Conservation (phyloP, 305 asterid genomes). For the Salvia sclarea region DNA sequence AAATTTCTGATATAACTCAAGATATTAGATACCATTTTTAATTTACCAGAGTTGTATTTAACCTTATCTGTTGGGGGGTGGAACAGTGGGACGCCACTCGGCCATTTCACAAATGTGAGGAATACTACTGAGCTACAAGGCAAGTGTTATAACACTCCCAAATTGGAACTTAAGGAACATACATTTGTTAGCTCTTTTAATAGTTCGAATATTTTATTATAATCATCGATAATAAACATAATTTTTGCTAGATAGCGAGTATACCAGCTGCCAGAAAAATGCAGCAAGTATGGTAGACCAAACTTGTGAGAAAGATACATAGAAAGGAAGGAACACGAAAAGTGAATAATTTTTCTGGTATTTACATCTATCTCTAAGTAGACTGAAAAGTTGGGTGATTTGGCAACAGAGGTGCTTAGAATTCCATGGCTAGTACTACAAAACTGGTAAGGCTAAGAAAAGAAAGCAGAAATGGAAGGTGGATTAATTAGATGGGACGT, state of each 20-base stretch:
- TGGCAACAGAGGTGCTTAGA: slow-evolving; percentile 6
- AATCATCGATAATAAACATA: no score
- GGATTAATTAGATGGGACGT: slow-evolving; percentile 69
- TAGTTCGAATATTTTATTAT: no score
- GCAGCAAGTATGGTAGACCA: background rate
- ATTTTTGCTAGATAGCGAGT: no score
- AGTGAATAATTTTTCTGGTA: slow-evolving; percentile 28
- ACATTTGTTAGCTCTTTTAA: no score
- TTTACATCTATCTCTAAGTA: slow-evolving; percentile 30
- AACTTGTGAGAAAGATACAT: background rate
- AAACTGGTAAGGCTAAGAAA: background rate
- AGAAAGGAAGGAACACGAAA: slow-evolving; percentile 19
- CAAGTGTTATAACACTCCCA: no score
- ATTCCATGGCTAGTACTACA: slow-evolving; percentile 19
- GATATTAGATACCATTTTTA: no score
- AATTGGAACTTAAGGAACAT: no score
- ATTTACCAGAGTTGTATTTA: no score
- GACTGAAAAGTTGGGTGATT: background rate
- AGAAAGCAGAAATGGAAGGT: slow-evolving; percentile 3
- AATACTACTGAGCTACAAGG: background rate
- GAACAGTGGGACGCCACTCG: no score
- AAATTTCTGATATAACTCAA: no score
- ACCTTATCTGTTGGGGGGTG: no score
- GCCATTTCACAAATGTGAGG: background rate
- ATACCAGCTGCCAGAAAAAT: no score